Percentiles rank a stretch among this genome's conserved stretches.
phyloP scores from a whole-genome alignment of 108 stramenopile species.

The Tribonema minus region DNA sequence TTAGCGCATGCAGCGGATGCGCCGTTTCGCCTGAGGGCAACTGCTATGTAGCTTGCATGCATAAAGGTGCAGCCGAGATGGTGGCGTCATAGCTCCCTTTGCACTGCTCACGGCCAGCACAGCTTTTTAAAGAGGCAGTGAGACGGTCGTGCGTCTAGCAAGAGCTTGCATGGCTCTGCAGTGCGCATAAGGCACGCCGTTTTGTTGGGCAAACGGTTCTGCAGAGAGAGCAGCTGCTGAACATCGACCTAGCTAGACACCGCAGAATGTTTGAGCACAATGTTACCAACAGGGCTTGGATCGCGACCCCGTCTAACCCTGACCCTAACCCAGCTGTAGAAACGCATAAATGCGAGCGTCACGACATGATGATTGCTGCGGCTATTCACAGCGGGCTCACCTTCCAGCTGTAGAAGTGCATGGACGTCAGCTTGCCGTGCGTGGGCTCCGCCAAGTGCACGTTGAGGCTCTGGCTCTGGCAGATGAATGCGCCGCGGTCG shows the following conservation, averaged over 20 bases:
- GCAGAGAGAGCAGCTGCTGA: too few species aligned
- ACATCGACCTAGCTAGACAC: neutral
- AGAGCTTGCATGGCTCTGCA: too few species aligned
- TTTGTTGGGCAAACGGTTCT: too few species aligned
- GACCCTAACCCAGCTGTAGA: too few species aligned
- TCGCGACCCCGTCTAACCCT: too few species aligned
- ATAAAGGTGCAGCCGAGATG: neutral
- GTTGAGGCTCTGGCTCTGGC: slow-evolving; percentile 93
- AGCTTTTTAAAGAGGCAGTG: too few species aligned
- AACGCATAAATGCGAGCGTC: too few species aligned
- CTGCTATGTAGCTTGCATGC: neutral
- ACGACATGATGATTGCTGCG: slow-evolving; percentile 81
- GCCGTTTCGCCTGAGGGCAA: neutral
- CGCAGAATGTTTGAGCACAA: neutral
- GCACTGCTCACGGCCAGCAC: neutral
- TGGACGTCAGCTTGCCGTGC: slow-evolving; percentile 81
- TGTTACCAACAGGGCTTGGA: neutral
- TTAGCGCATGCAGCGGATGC: neutral
- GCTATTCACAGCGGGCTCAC: neutral
- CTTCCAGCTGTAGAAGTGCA: slow-evolving; percentile 98
- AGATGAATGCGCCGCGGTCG: slow-evolving; percentile 88
- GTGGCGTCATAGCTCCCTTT: neutral
- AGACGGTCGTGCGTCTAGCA: too few species aligned
- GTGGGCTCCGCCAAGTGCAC: slow-evolving; percentile 90
- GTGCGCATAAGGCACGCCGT: too few species aligned